Base-by-base conservation (phyloP, 2,329 filamentous ascomycete species). In the Aspergillus uvarum region DNA sequence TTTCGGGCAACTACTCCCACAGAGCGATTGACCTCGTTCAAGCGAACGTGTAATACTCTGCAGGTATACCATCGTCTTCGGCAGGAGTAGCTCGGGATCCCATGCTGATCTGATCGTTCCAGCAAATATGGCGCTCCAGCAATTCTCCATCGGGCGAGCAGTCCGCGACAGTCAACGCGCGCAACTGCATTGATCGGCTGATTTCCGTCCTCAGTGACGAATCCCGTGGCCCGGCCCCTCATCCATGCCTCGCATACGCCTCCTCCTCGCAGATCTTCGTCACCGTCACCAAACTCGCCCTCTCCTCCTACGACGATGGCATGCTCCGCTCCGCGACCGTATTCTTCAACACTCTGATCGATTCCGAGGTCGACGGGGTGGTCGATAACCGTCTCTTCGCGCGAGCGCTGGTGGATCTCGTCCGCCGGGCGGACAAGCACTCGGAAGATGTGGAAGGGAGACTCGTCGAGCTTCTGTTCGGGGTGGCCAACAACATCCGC, bases 321-420 rank as follows among this genome's bases (percentile, higher is more conserved):
- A 89, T 97, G 70, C 89, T 98, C 67, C 88, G 89, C 65, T 90
- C 94, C 71, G 90, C 91, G 26, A 89, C 96, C 42, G 82, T 89
- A 47, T 88, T 97, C 72, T 97, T 97, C 76, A 92, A 91, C 59
- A 92, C 92, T 16, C 83, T 99, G 64, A 91, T 98, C 69, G 95
- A 99, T 77, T 95, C 92, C 74, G 95, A 98, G 76, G 93, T 97
- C 77, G 95, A 97, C 73, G 92, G 92, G 38, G 96, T 98, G 70
- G 86, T 97, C 51, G 91, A 96, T 71, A 96, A 90, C 70, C 85
- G 89, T 32, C 83, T 86, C 57, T 99, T 99, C 74, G 92, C 95
- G 2, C 86, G 88, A 59, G 94, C 91, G 69, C 77, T 99, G 71
- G 95, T 96, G 71, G 91, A 92, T 67, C 85, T 99, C 61, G 83